Evolutionary conservation across 805 yeast genomes (phyloP).

Genomic region (Yamadazyma kitorensis): DNA sequence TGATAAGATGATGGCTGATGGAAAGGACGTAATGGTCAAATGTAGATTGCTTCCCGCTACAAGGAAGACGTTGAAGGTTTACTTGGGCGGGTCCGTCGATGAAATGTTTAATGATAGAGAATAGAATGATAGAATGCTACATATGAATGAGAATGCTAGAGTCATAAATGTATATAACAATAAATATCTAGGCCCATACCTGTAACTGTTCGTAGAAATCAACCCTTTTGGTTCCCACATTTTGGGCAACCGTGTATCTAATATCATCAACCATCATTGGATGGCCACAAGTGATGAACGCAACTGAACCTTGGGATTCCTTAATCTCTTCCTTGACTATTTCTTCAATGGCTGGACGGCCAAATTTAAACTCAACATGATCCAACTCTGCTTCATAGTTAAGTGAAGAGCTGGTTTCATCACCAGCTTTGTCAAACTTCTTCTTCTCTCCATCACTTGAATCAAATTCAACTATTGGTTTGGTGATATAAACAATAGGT

Average conservation of each 20-base stretch:
- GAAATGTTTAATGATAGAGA: constrained; percentile 32
- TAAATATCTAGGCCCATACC: constrained; percentile 49
- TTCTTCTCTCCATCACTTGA: constrained; percentile 7
- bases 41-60: constrained; percentile 78
- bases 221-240: constrained; percentile 45
- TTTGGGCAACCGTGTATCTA: constrained; percentile 45
- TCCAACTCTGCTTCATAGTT: constrained; percentile 15
- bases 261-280: constrained; percentile 54
- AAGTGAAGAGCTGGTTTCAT: constrained; percentile 4
- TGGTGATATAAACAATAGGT: constrained; percentile 25
- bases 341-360: constrained; percentile 47
- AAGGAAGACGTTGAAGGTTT: constrained; percentile 59
- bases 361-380: constrained; percentile 39
- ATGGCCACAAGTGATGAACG: constrained; percentile 64
- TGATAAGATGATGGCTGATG: constrained; percentile 48
- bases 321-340: constrained; percentile 37
- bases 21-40: constrained; percentile 47
- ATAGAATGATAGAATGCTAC: not conserved
- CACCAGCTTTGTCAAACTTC: constrained; percentile 8
- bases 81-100: constrained; percentile 69
- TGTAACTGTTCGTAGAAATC: constrained; percentile 76
- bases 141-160: not conserved
- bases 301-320: constrained; percentile 42
- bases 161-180: constrained; percentile 1
- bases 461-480: constrained; percentile 16